Evolutionary conservation across 768 basidiomycete species (phyloP).

Genomic region (Leccinellum rugosiceps): DNA sequence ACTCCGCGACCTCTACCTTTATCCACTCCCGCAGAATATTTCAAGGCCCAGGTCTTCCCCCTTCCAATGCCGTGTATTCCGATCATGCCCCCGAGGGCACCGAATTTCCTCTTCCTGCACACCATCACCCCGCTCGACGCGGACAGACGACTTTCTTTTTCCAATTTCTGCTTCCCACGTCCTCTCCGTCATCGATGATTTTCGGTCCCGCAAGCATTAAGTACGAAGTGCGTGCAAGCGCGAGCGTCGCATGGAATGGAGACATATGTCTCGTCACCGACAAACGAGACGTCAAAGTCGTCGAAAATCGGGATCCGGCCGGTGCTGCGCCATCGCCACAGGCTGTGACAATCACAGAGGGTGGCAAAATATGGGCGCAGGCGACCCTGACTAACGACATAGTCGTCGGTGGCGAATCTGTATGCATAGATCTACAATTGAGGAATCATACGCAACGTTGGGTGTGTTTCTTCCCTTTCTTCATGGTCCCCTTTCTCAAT

Average conservation of each 20-base stretch:
- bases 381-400: slow-evolving; percentile 62
- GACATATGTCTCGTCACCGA: slow-evolving; percentile 67
- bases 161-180: slow-evolving; percentile 63
- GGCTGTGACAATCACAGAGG: slow-evolving; percentile 67
- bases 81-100: slow-evolving; percentile 48
- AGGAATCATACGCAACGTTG: slow-evolving; percentile 82
- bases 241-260: slow-evolving; percentile 72
- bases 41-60: slow-evolving; percentile 78
- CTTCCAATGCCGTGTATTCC: slow-evolving; percentile 77
- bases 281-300: slow-evolving; percentile 58
- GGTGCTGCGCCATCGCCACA: slow-evolving; percentile 43
- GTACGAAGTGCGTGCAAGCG: slow-evolving; percentile 73
- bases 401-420: slow-evolving; percentile 64
- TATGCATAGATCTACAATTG: slow-evolving; percentile 71
- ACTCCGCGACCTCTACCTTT: slow-evolving; percentile 78
- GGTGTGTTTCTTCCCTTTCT: slow-evolving; percentile 38
- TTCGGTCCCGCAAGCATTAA: slow-evolving; percentile 68
- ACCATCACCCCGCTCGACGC: slow-evolving; percentile 71
- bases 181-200: slow-evolving; percentile 66
- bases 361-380: slow-evolving; percentile 77
- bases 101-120: slow-evolving; percentile 56
- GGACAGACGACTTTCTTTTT: slow-evolving; percentile 80
- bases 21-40: slow-evolving; percentile 68
- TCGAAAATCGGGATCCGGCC: slow-evolving; percentile 47
- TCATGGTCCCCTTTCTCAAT: slow-evolving; percentile 1